Evolutionary conservation across 805 yeast genomes (phyloP).

Genomic region (Metschnikowia hibisci): DNA sequence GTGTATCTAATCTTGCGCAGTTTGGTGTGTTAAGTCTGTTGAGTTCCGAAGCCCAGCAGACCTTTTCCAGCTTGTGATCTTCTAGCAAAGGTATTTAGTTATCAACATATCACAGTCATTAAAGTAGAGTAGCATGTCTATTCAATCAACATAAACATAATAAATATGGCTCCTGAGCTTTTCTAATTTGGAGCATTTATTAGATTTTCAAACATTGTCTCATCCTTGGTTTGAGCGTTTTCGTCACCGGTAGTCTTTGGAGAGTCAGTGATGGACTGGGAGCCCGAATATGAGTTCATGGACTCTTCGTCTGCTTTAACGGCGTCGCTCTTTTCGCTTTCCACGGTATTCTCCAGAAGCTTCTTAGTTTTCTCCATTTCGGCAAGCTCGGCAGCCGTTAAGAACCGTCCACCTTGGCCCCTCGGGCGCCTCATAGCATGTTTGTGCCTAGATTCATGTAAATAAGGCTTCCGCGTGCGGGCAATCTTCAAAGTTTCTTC

Average conservation of each 20-base stretch:
- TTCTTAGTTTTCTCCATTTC: slow-evolving; percentile 41
- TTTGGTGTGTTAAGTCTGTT: slow-evolving; percentile 27
- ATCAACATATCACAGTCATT: neutral
- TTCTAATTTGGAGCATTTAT: slow-evolving; percentile 3
- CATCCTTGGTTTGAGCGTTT: slow-evolving; percentile 3
- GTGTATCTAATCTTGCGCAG: slow-evolving; percentile 25
- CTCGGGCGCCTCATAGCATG: slow-evolving; percentile 99
- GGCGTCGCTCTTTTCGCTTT: slow-evolving; percentile 5
- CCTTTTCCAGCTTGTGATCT: slow-evolving; percentile 8
- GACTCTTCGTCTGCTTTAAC: slow-evolving; percentile 4
- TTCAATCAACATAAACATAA: slow-evolving; percentile 1
- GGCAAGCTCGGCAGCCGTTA: slow-evolving; percentile 78
- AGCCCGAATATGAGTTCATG: slow-evolving; percentile 1
- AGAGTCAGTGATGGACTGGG: slow-evolving; percentile 1
- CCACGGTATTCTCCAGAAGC: slow-evolving; percentile 28
- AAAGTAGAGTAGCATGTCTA: neutral
- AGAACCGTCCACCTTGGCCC: slow-evolving; percentile 96
- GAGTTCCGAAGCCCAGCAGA: slow-evolving; percentile 17
- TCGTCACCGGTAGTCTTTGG: neutral
- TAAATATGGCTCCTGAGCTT: neutral
- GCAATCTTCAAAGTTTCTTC: slow-evolving; percentile 87
- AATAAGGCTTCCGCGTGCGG: slow-evolving; percentile 86
- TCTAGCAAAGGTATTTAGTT: neutral
- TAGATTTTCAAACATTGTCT: slow-evolving; percentile 7
- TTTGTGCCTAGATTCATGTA: slow-evolving; percentile 95